Conservation (phyloP, 2,329 filamentous ascomycete genomes). For the Ilyonectria mors-panacis region DNA sequence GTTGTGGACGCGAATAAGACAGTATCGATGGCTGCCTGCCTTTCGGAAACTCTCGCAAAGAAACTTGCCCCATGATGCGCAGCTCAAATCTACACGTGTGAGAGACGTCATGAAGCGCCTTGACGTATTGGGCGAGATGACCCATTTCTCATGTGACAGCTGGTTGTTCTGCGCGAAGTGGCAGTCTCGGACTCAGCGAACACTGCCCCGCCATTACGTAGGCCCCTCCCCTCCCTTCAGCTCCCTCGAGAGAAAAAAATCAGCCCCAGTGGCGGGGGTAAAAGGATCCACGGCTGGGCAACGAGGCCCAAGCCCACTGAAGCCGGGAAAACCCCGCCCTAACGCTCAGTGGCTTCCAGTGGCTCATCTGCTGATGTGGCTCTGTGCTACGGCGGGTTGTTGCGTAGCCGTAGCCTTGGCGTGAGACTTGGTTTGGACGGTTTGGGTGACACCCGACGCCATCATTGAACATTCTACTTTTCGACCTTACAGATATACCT, state of each 20-base stretch:
- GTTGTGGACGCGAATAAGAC: background rate
- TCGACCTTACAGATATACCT: constrained; percentile 29
- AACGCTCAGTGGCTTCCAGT: constrained; percentile 20
- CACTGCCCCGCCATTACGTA: constrained; percentile 59
- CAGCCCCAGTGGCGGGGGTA: constrained; percentile 7
- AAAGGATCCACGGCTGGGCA: background rate
- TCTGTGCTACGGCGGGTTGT: constrained; percentile 12
- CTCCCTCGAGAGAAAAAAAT: constrained; percentile 24
- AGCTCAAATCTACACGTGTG: background rate
- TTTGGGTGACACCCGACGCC: constrained; percentile 39
- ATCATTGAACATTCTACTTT: constrained; percentile 42
- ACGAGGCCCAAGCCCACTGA: constrained; percentile 5
- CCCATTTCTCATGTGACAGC: constrained; percentile 11
- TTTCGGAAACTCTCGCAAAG: background rate
- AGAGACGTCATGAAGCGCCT: constrained; percentile 1
- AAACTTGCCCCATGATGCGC: background rate
- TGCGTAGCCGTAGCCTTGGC: constrained; percentile 2
- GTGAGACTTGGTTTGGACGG: constrained; percentile 7
- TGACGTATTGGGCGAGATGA: background rate
- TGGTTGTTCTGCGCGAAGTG: background rate
- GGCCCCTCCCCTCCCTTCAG: constrained; percentile 24
- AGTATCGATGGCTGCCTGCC: background rate
- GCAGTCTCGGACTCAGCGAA: background rate
- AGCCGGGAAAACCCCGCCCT: background rate
- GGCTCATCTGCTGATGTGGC: constrained; percentile 28